Evolutionary conservation across 257 asterid genomes (phyloP), one percentile per base, ranked within the genome.

Genomic region (Nicotiana otophora): DNA sequence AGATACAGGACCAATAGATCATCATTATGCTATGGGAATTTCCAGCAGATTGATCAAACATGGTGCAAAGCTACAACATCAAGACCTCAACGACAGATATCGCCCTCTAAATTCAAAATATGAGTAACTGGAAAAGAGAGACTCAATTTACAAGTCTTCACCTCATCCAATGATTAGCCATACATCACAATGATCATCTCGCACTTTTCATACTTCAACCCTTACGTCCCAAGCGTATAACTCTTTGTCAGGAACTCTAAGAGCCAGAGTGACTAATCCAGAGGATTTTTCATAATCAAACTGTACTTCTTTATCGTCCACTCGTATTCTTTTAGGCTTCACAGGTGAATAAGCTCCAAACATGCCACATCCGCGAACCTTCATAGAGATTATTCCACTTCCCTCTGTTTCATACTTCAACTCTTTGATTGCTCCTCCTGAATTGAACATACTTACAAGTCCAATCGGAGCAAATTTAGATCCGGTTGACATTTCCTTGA

Each of bases 361-460:
- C 3, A 46, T 20, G 5, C 98, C 98, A 53, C 93, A 89, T 0
- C 97, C 97, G 0, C 91, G 92, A 51, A 92, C 94, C 81, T 88
- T 88, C 84, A 94, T 72, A 81, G 74, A 5, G 23, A 91, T 85
- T 0, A 81, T 78, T 81, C 90, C 91, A 0, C 87, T 81, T 60
- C 80, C 82, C 20, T 89, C 89, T 23, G 19, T 15, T 85, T 91
- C 97, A 81, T 89, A 90, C 0, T 81, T 81, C 70, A 91, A 14
- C 55, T 85, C 93, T 70, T 89, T 91, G 79, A 95, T 86, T 10
- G 98, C 98, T 83, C 94, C 99, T 53, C 99, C 98, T 1, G 98
- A 91, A 31, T 95, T 95, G 90, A 93, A 95, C 99, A 95, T 94
- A 70, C 87, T 85, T 34, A 84, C 83, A 4, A 95, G 98, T 20